phyloP scores from a whole-genome alignment of 805 yeast genomes.

The Pachysolen tannophilus region DNA sequence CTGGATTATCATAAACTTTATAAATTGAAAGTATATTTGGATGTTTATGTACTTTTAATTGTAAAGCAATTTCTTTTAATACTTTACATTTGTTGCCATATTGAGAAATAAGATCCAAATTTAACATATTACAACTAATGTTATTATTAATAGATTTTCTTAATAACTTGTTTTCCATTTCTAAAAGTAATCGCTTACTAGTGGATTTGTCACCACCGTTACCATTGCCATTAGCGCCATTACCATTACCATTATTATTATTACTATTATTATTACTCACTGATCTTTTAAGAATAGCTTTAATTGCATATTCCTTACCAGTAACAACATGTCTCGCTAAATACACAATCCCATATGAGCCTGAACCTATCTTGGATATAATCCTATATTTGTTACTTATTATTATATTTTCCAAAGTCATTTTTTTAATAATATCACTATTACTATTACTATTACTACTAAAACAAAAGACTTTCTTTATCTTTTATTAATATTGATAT shows the following conservation, averaged over 20 bases:
- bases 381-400: constrained; percentile 31
- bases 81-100: constrained; percentile 28
- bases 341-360: constrained; percentile 81
- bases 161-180: background rate
- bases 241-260: constrained; percentile 20
- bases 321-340: constrained; percentile 49
- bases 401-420: constrained; percentile 17
- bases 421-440: too few relatives aligned
- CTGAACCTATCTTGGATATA: constrained; percentile 61
- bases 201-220: constrained; percentile 15
- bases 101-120: constrained; percentile 26
- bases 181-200: background rate
- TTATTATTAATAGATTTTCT: constrained; percentile 1
- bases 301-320: constrained; percentile 55
- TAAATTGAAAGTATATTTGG: constrained; percentile 73
- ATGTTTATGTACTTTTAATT: constrained; percentile 67
- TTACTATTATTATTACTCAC: constrained; percentile 8
- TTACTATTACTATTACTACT: too few relatives aligned
- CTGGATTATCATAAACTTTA: constrained; percentile 55
- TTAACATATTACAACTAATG: constrained; percentile 24
- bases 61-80: constrained; percentile 65
- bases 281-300: constrained; percentile 48
- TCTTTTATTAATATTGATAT: too few relatives aligned
- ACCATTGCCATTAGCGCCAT: constrained; percentile 11
- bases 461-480: too few relatives aligned